Conservation (phyloP, 176 grass and related monocot genomes). For the Rhynchospora pubera region DNA sequence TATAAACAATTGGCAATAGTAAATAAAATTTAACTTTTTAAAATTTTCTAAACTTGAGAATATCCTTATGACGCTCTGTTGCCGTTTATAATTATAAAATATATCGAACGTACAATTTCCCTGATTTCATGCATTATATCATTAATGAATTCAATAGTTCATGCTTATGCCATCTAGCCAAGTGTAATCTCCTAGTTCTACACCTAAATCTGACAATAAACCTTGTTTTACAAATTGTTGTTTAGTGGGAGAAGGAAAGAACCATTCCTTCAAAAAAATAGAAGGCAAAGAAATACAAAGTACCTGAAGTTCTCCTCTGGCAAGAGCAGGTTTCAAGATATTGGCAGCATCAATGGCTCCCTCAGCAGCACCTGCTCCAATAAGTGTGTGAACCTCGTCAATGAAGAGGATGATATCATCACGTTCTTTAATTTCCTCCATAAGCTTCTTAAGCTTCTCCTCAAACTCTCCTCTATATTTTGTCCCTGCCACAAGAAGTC, state of each 20-base stretch:
- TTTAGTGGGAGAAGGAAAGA: background rate
- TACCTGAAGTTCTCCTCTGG: conserved; percentile 99
- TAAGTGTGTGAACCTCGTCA: conserved; percentile 98
- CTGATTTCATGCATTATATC: background rate
- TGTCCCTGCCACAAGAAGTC: conserved; percentile 98
- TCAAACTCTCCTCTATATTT: conserved; percentile 99
- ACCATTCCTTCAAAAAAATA: background rate
- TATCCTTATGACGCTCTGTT: background rate
- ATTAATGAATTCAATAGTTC: background rate
- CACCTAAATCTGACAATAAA: background rate
- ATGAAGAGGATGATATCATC: conserved; percentile 99
- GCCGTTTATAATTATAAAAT: background rate
- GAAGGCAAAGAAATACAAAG: background rate
- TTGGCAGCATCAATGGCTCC: conserved; percentile 99
- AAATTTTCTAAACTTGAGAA: background rate
- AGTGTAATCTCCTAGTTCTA: background rate
- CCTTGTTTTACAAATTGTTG: background rate
- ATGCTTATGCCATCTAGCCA: background rate
- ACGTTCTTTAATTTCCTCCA: conserved; percentile 98
- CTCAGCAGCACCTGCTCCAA: conserved; percentile 97
- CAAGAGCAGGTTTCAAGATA: conserved; percentile 98
- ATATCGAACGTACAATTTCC: background rate
- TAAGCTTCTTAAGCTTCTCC: conserved; percentile 96
- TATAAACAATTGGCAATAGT: conserved; percentile 23
- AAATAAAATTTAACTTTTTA: background rate